These are phyloP conservation scores for Diaporthe batatas DNA, from an alignment of 2,329 filamentous ascomycete genomes.

Conservation along the genomic window DNA sequence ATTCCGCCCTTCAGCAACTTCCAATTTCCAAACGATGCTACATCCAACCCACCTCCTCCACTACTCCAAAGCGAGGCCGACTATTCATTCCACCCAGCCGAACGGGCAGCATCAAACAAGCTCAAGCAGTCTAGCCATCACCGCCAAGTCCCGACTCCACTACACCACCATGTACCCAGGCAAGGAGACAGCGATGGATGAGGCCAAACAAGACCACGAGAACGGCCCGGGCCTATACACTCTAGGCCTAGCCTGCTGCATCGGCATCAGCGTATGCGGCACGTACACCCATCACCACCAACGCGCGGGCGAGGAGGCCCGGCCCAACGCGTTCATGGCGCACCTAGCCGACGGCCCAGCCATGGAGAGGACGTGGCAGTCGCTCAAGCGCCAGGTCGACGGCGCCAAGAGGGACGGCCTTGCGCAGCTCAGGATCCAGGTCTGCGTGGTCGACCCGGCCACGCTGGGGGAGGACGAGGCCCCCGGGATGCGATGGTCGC, in stretches of 20 bases:
- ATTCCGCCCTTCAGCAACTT: background rate
- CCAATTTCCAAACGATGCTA: too few species aligned
- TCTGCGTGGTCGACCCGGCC: background rate
- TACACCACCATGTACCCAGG: background rate
- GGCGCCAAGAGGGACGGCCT: background rate
- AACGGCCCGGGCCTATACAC: background rate
- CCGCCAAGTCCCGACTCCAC: too few species aligned
- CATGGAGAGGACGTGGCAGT: constrained; percentile 7
- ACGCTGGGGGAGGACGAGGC: background rate
- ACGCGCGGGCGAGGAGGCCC: background rate
- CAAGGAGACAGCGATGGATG: background rate
- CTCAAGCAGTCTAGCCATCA: background rate
- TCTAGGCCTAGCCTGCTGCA: background rate
- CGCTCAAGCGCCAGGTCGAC: background rate
- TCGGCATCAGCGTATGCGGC: constrained; percentile 5
- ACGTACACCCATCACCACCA: background rate
- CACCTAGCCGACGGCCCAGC: background rate
- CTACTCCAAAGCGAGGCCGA: background rate
- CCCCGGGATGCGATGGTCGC: background rate
- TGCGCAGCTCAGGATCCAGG: background rate
- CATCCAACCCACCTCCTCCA: background rate
- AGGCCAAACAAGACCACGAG: background rate
- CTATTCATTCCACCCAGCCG: background rate
- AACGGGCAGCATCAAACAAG: too few species aligned
- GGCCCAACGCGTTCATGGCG: background rate